Evolutionary conservation across 306 rosid genomes (phyloP).

Genomic region (Dalbergia oliveri): DNA sequence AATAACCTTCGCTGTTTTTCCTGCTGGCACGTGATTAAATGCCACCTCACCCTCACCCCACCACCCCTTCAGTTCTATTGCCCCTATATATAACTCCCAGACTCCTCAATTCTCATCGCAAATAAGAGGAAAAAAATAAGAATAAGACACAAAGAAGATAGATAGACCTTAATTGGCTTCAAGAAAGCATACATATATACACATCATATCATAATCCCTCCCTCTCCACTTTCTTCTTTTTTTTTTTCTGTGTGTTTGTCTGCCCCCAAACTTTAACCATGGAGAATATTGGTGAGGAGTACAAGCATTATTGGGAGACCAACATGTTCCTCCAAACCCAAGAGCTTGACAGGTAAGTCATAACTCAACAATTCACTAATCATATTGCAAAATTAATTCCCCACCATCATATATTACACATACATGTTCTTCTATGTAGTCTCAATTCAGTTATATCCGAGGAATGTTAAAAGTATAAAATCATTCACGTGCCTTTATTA

Average conservation of each 20-base stretch:
- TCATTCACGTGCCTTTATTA: no score
- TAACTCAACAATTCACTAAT: background rate
- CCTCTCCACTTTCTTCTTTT: background rate
- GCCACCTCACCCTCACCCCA: background rate
- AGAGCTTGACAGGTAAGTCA: constrained; percentile 77
- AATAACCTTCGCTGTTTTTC: no score
- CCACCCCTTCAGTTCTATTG: no score
- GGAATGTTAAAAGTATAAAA: no score
- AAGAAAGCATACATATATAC: background rate
- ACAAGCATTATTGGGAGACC: constrained; percentile 77
- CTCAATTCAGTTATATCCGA: no score
- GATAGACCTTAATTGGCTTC: background rate
- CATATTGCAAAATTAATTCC: background rate
- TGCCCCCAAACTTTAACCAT: constrained; percentile 41
- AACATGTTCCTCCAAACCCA: constrained; percentile 73
- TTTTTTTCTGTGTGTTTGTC: background rate
- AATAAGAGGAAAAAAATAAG: background rate
- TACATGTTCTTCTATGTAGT: background rate
- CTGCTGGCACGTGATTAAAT: constrained; percentile 11
- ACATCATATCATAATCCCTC: background rate
- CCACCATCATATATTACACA: no score
- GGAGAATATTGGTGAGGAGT: constrained; percentile 78
- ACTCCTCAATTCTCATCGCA: background rate
- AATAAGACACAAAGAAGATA: background rate
- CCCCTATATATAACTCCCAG: constrained; percentile 15